These are phyloP conservation scores for Daldinia bambusicola DNA, from an alignment of 495 filamentous ascomycete genomes.

Conservation along the genomic window DNA sequence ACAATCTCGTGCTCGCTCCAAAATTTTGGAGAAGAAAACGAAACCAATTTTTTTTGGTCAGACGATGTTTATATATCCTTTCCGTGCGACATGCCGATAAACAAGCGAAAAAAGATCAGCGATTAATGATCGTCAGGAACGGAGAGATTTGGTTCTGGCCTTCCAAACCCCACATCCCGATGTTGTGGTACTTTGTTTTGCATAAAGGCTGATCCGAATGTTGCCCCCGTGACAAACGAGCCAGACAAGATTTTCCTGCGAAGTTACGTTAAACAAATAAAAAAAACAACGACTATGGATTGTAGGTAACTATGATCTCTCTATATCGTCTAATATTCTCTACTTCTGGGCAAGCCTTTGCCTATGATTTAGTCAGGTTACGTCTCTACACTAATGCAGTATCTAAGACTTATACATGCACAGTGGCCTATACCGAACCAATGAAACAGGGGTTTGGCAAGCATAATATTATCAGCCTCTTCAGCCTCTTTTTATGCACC, in stretches of 20 bases:
- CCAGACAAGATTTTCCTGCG: background rate
- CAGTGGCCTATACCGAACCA: background rate
- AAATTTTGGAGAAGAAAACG: background rate
- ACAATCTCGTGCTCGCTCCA: constrained; percentile 3
- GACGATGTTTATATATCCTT: background rate
- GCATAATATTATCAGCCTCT: constrained; percentile 17
- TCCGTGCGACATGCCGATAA: constrained; percentile 3
- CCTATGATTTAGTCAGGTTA: background rate
- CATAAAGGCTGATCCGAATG: constrained; percentile 26
- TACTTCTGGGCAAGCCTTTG: too few species aligned
- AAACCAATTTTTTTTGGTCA: background rate
- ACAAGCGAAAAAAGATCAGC: constrained; percentile 16
- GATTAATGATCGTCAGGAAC: constrained; percentile 43
- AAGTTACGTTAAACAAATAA: background rate
- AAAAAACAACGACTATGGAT: background rate
- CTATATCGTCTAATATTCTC: background rate
- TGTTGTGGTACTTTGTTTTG: constrained; percentile 20
- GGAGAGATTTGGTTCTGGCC: constrained; percentile 28
- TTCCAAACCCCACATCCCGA: constrained; percentile 25
- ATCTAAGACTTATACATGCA: background rate
- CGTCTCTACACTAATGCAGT: background rate
- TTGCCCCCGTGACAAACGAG: background rate
- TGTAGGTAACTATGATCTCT: background rate
- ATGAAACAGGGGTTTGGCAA: constrained; percentile 11
- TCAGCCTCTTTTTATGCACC: constrained; percentile 19